phyloP scores from a whole-genome alignment of 805 yeast genomes.

The Saccharomycopsis guyanensis region DNA sequence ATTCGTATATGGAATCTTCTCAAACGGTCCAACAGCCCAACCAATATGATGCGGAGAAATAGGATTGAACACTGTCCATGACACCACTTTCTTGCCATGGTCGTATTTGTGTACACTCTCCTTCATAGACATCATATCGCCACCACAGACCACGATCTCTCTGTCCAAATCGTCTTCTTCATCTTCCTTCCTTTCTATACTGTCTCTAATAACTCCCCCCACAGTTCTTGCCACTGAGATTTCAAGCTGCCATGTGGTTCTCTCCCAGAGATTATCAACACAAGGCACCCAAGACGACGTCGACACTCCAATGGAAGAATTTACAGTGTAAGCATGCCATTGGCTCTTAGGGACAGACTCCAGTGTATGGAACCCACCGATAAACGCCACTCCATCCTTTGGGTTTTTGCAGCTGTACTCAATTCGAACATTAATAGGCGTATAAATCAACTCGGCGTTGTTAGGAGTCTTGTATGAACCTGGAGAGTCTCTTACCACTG shows the following conservation, averaged over 20 bases:
- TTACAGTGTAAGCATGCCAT: constrained; percentile 86
- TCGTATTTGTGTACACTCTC: constrained; percentile 74
- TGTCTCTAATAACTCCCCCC: constrained; percentile 48
- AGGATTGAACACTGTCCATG: constrained; percentile 72
- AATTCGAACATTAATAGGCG: constrained; percentile 67
- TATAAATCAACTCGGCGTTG: constrained; percentile 45
- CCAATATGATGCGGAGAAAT: constrained; percentile 93
- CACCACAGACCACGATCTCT: constrained; percentile 61
- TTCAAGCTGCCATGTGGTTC: constrained; percentile 87
- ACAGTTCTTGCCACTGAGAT: constrained; percentile 77
- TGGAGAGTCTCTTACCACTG: constrained; percentile 33
- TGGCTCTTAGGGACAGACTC: constrained; percentile 33
- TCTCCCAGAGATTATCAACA: constrained; percentile 78
- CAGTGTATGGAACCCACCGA: constrained; percentile 43
- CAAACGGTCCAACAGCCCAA: constrained; percentile 89
- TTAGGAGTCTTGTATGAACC: constrained; percentile 31
- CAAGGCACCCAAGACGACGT: constrained; percentile 99
- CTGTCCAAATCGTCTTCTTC: constrained; percentile 29
- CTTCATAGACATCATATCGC: constrained; percentile 57
- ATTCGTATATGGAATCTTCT: constrained; percentile 41
- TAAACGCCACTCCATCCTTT: constrained; percentile 67
- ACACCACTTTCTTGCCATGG: constrained; percentile 61
- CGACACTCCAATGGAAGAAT: constrained; percentile 67
- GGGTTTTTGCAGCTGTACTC: constrained; percentile 61
- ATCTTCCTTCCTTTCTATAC: constrained; percentile 29